Base-by-base conservation (phyloP, 2,329 filamentous ascomycete genomes). In the Penicillium sp. region DNA sequence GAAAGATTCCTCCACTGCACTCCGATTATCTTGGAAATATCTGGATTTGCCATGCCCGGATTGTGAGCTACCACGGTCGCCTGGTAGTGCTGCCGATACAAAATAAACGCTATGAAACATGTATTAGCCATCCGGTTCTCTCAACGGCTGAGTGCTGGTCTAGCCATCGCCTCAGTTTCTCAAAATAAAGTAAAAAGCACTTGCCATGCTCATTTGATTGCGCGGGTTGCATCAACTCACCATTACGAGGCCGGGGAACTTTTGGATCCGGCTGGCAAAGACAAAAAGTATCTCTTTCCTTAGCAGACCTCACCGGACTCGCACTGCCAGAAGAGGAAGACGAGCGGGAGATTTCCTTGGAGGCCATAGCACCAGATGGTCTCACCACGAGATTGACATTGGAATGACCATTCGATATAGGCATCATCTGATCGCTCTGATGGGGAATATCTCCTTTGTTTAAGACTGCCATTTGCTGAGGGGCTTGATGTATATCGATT, bases 1-100 rank as follows among this genome's bases (percentile, higher is more conserved):
- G 86, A 77, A 69, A 96, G 87, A 55, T 86, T 84, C 68, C 89
- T 87, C 95, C 95, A 99, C 84, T 93, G 89, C 73, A 91, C 86
- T 52, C 93, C 93, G 65, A 98, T 96, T 67, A 98, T 96, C 77
- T 97, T 97, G 63, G 93, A 97, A 67, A 98, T 96, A 52, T 97
- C 91, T 3, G 93, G 93, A 75, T 98, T 98, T 46, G 93, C 88
- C 63, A 97, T 85, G 45, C 91, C 90, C n/a, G 93, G 93, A 68
- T 97, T 85, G 65, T 90, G 84, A 53, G 87, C 82, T 37, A 93
- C 89, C 50, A 98, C 91, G 48, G 86, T 82, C 19, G 90, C 86
- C 75, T 98, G 93, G 68, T 95, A 89, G 73, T 96, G 90, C 73
- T 98, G 93, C 39, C 95, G 91, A 79, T 96, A 99, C 67, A 99